A percentile compares a stretch with the other conserved stretches of the same genome.
Evolutionary conservation across 495 filamentous ascomycete genomes (phyloP).

Genomic region (Aspergillus heteromorphus): DNA sequence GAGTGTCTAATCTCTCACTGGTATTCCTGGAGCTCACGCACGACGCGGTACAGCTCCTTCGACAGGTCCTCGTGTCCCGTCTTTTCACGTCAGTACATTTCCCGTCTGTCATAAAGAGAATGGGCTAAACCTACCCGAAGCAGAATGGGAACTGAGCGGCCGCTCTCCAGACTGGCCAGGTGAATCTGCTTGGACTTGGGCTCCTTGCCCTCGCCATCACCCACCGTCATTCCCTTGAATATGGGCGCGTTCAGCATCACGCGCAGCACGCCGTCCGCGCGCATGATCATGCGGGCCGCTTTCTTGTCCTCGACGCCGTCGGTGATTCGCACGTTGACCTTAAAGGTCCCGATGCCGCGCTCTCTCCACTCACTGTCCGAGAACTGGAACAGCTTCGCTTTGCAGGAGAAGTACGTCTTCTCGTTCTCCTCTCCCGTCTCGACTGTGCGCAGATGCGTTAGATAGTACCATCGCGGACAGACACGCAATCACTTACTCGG

Average conservation of each 20-base stretch:
- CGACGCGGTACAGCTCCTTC: slow-evolving; percentile 35
- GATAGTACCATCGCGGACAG: neutral
- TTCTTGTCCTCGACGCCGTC: slow-evolving; percentile 47
- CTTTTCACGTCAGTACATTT: slow-evolving; percentile 24
- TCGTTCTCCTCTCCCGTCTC: slow-evolving; percentile 73
- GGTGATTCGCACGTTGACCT: slow-evolving; percentile 65
- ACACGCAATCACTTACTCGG: slow-evolving; percentile 48
- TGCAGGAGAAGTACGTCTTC: slow-evolving; percentile 54
- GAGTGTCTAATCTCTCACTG: slow-evolving; percentile 12
- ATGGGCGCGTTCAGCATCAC: slow-evolving; percentile 81
- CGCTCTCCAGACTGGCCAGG: slow-evolving; percentile 57
- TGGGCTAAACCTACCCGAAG: slow-evolving; percentile 66
- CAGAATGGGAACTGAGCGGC: slow-evolving; percentile 54
- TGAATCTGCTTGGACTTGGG: slow-evolving; percentile 52
- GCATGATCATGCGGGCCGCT: slow-evolving; percentile 72
- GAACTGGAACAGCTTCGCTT: slow-evolving; percentile 73
- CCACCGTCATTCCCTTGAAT: slow-evolving; percentile 65
- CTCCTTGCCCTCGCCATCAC: slow-evolving; percentile 48
- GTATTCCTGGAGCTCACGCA: slow-evolving; percentile 29
- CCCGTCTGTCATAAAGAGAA: no score
- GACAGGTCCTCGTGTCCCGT: slow-evolving; percentile 36
- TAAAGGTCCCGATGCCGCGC: slow-evolving; percentile 74
- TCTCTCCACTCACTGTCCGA: slow-evolving; percentile 79
- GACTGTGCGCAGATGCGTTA: slow-evolving; percentile 33
- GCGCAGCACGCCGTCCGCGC: slow-evolving; percentile 77